phyloP scores from a whole-genome alignment of 805 yeast species.

The Lachancea dasiensis region DNA sequence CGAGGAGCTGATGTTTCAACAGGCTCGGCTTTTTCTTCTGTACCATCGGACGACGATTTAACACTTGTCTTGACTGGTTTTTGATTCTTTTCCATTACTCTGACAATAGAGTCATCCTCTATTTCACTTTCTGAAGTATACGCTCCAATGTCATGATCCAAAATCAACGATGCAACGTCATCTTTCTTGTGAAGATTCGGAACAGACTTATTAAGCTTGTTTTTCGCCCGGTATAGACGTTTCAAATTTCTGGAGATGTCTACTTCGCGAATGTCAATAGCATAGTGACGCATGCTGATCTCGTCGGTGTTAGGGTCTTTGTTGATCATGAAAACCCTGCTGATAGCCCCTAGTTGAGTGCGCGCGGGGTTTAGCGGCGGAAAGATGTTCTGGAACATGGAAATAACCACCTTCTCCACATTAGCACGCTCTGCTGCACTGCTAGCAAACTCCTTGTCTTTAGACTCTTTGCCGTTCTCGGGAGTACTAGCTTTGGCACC shows the following conservation, averaged over 20 bases:
- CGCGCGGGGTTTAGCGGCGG: conserved; percentile 89
- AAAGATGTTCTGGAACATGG: conserved; percentile 91
- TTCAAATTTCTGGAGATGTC: conserved; percentile 70
- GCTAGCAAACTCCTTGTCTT: conserved; percentile 4
- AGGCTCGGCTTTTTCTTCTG: conserved; percentile 17
- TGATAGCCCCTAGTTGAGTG: conserved; percentile 67
- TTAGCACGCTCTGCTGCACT: conserved; percentile 32
- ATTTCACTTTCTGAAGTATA: conserved; percentile 89
- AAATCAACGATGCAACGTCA: conserved; percentile 77
- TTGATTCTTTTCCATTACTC: conserved; percentile 36
- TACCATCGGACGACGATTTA: conserved; percentile 17
- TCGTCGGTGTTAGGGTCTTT: conserved; percentile 63
- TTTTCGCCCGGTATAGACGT: conserved; percentile 58
- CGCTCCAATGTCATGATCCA: conserved; percentile 72
- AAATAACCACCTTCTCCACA: conserved; percentile 76
- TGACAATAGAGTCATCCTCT: conserved; percentile 84
- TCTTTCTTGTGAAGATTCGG: conserved; percentile 63
- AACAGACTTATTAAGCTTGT: conserved; percentile 51
- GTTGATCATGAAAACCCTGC: conserved; percentile 78
- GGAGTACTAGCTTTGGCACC: conserved; percentile 20
- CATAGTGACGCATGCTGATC: conserved; percentile 84
- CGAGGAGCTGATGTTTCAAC: conserved; percentile 31
- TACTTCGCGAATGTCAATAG: conserved; percentile 78
- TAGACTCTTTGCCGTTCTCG: conserved; percentile 3
- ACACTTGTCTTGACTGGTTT: conserved; percentile 16